phyloP scores from a whole-genome alignment of 179 eudicot genomes.

The Drosera spatulata region DNA sequence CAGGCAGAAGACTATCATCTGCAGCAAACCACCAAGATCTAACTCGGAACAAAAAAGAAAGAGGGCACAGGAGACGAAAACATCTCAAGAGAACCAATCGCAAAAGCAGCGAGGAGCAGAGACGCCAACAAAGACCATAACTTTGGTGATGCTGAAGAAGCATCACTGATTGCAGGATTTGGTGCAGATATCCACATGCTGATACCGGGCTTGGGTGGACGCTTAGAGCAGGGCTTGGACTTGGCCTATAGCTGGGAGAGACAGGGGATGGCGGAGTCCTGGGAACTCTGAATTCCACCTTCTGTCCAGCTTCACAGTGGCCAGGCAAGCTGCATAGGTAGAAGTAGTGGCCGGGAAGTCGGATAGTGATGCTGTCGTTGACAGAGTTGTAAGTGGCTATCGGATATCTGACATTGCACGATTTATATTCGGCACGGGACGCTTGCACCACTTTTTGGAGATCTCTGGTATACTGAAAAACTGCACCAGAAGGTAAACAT shows the following conservation, averaged over 20 bases:
- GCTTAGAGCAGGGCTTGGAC: background rate
- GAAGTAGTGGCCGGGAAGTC: constrained; percentile 21
- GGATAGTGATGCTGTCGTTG: constrained; percentile 26
- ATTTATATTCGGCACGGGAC: constrained; percentile 17
- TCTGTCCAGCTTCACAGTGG: constrained; percentile 36
- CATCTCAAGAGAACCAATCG: too few relatives aligned
- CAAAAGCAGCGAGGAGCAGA: too few relatives aligned
- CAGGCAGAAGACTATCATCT: too few relatives aligned
- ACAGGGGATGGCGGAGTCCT: background rate
- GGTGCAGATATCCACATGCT: too few relatives aligned
- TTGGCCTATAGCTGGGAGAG: background rate
- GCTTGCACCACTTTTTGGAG: constrained; percentile 27
- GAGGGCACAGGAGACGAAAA: too few relatives aligned
- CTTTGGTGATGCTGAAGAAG: too few relatives aligned
- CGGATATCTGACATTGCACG: constrained; percentile 17
- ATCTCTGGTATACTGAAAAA: constrained; percentile 26
- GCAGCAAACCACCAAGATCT: too few relatives aligned
- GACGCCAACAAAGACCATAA: too few relatives aligned
- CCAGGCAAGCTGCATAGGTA: constrained; percentile 28
- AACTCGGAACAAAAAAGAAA: too few relatives aligned
- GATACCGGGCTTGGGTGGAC: background rate
- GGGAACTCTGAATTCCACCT: constrained; percentile 24
- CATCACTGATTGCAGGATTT: too few relatives aligned
- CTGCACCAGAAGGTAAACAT: constrained; percentile 5
- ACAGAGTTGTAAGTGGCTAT: constrained; percentile 12